These are phyloP conservation scores for Malbranchea cinnamomea DNA, from an alignment of 2,329 filamentous ascomycete genomes.

Conservation along the genomic window DNA sequence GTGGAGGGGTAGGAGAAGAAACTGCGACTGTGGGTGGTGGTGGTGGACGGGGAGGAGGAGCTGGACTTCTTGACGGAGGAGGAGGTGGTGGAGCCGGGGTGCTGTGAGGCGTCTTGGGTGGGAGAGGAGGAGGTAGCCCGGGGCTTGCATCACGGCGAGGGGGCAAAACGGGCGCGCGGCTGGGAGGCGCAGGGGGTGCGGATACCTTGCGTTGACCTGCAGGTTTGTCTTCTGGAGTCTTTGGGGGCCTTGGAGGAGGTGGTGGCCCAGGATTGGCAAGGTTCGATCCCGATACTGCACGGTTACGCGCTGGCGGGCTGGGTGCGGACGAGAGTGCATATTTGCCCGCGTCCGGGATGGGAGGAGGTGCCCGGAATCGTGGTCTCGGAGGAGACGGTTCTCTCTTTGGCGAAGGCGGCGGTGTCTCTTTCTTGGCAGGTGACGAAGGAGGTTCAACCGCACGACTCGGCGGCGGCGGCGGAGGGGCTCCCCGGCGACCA, in stretches of 20 bases:
- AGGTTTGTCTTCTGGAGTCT: slow-evolving; percentile 50
- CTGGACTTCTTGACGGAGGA: slow-evolving; percentile 49
- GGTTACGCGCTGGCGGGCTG: slow-evolving; percentile 31
- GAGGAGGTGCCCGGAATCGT: slow-evolving; percentile 72
- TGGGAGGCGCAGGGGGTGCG: slow-evolving; percentile 59
- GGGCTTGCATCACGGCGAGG: slow-evolving; percentile 37
- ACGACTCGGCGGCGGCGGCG: slow-evolving; percentile 38
- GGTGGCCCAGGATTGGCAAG: slow-evolving; percentile 42
- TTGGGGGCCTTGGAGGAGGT: slow-evolving; percentile 47
- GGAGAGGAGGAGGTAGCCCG: slow-evolving; percentile 35
- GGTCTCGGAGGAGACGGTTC: slow-evolving; percentile 57
- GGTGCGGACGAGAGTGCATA: slow-evolving; percentile 46
- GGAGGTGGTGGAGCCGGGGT: slow-evolving; percentile 25
- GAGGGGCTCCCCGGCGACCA: slow-evolving; percentile 43
- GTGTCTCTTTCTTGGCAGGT: slow-evolving; percentile 34
- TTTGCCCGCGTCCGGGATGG: slow-evolving; percentile 78
- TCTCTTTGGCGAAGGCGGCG: slow-evolving; percentile 44
- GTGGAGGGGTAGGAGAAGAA: slow-evolving; percentile 30
- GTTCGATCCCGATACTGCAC: slow-evolving; percentile 34
- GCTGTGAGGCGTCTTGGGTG: slow-evolving; percentile 28
- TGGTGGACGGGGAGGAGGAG: slow-evolving; percentile 19
- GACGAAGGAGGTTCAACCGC: slow-evolving; percentile 23
- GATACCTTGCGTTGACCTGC: slow-evolving; percentile 45
- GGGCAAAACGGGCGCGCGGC: slow-evolving; percentile 54
- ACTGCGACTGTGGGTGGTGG: slow-evolving; percentile 19